Evolutionary conservation across 805 yeast genomes (phyloP).

Genomic region (Candida corydali): DNA sequence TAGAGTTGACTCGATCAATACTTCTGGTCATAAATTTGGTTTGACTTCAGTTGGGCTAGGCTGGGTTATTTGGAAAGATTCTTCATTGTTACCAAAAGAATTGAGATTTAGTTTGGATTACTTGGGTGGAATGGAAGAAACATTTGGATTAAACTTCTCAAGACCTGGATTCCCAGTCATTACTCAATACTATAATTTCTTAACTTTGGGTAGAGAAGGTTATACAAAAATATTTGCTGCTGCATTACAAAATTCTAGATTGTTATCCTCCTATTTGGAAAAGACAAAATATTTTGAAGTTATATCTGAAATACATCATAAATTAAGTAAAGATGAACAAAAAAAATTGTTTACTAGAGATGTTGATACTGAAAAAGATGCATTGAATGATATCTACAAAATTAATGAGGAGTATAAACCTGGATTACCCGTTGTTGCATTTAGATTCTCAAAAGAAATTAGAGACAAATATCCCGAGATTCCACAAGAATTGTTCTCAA

Average conservation of each 20-base stretch:
- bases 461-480: slow-evolving; percentile 63
- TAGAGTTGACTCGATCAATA: slow-evolving; percentile 79
- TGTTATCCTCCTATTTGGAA: slow-evolving; percentile 59
- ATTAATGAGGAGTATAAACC: slow-evolving; percentile 51
- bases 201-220: slow-evolving; percentile 71
- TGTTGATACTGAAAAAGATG: slow-evolving; percentile 6
- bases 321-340: slow-evolving; percentile 23
- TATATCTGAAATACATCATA: slow-evolving; percentile 74
- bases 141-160: slow-evolving; percentile 82
- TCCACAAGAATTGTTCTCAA: slow-evolving; percentile 74
- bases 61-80: slow-evolving; percentile 82
- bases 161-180: slow-evolving; percentile 91
- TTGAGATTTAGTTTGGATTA: slow-evolving; percentile 76
- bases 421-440: slow-evolving; percentile 89
- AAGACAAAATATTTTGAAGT: slow-evolving; percentile 64
- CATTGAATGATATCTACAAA: not conserved
- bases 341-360: slow-evolving; percentile 16
- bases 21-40: slow-evolving; percentile 93
- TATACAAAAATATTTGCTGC: slow-evolving; percentile 56
- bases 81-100: slow-evolving; percentile 59
- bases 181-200: slow-evolving; percentile 80
- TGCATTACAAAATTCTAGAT: slow-evolving; percentile 70
- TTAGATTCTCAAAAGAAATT: slow-evolving; percentile 63
- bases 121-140: slow-evolving; percentile 84
- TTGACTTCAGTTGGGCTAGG: slow-evolving; percentile 88